Base-by-base conservation (phyloP, 495 filamentous ascomycete species). In the Penicillium silybi region DNA sequence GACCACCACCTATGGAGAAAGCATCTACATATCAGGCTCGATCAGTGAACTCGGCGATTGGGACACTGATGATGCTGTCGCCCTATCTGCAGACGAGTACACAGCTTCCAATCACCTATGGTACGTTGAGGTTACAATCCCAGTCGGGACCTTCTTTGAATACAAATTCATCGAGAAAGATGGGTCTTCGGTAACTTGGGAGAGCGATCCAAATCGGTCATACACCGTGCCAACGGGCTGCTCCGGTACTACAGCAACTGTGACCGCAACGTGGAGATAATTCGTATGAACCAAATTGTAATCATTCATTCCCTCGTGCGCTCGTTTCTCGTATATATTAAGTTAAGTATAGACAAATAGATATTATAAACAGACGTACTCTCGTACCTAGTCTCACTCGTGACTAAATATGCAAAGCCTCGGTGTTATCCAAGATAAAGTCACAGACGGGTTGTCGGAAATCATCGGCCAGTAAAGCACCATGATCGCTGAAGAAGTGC, bases 131-230 rank as follows among this genome's bases (percentile, higher is more conserved):
- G 46, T 85, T 13, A 65, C 62, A 1, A 55, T 86, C 1, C 63
- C 71, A 0, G 74, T 76, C 2, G 82, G 82, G 2, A 67, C 67
- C 16, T 58, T 55, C 1, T 69, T 89, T 17, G 46, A 82, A 63
- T 87, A 87, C 53, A 89, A 87, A 61, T 89, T 80, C 53, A 75
- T 87, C 54, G 74, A 85, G 34, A 57, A 64, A 1, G 73, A 77
- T 53, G 78, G 81, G 4, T 76, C 79, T 7, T 39, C 56, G 2
- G 69, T 83, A 1, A 73, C 58, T 9, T 86, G 83, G 84, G 82
- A 88, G 61, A 68, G 72, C n/a, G n/a, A n/a, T n/a, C n/a, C n/a
- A n/a, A 85, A 89, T 54, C 72, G 78, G 38, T 65, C 57, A 5
- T 85, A 75, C 55, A 79, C 74, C 0, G 79, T 86, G n/a, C 68